A percentile compares a stretch with the other conserved stretches of the same genome.
Conservation (phyloP, 1,284 basidiomycete genomes). For the Boletus mariae region DNA sequence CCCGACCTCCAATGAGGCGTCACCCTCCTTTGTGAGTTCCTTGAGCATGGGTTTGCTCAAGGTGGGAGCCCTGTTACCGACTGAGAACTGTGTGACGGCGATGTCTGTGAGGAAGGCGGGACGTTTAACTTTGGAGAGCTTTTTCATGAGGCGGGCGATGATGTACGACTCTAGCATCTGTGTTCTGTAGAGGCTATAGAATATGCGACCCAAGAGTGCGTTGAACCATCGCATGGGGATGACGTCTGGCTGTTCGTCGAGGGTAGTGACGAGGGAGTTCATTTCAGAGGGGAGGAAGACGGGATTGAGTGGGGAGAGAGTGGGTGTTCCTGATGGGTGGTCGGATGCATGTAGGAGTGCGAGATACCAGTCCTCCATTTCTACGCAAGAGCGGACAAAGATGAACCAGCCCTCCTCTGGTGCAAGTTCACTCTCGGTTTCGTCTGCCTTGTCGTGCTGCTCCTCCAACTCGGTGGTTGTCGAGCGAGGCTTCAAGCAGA, state of each 20-base stretch:
- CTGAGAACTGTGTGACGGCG: slow-evolving; percentile 83
- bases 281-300: slow-evolving; percentile 82
- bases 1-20: slow-evolving; percentile 85
- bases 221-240: slow-evolving; percentile 98
- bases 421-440: no score
- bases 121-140: slow-evolving; percentile 86
- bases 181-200: slow-evolving; percentile 90
- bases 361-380: slow-evolving; percentile 97
- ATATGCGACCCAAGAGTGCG: slow-evolving; percentile 86
- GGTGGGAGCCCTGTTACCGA: slow-evolving; percentile 80
- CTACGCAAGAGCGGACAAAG: slow-evolving; percentile 78
- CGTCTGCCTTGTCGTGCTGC: no score
- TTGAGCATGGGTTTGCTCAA: slow-evolving; percentile 97
- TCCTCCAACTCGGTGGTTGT: slow-evolving; percentile 21
- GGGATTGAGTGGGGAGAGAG: slow-evolving; percentile 50
- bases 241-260: slow-evolving; percentile 91
- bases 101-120: slow-evolving; percentile 86
- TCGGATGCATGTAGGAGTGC: slow-evolving; percentile 75
- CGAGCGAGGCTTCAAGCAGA: slow-evolving; percentile 65
- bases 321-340: slow-evolving; percentile 53
- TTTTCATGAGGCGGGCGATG: slow-evolving; percentile 88
- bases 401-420: slow-evolving; percentile 73
- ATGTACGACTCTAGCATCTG: slow-evolving; percentile 80
- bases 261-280: slow-evolving; percentile 75
- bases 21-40: slow-evolving; percentile 88